Base-by-base conservation (phyloP, 305 asterid species). In the Fraxinus latifolia region DNA sequence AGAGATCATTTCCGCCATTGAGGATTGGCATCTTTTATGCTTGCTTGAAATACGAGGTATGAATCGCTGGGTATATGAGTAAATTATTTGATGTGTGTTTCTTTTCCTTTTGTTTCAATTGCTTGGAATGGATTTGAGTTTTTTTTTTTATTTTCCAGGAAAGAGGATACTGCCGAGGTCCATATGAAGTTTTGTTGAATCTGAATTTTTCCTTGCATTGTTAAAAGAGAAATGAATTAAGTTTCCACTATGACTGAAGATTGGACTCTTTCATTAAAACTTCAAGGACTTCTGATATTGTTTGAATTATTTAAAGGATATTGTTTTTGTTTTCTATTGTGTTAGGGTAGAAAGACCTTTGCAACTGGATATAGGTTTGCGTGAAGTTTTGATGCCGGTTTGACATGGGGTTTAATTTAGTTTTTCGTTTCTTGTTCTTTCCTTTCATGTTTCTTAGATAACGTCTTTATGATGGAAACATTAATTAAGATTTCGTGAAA, bases 61-160 rank as follows among this genome's bases (percentile, higher is more conserved):
- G 60, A 15, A 50, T 50, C 7, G 0, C 21, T 50, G 60, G 60
- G 60, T 50, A 14, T 47, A 14, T 50, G 60, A 15, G 60, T 82
- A 76, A 19, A 62, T 23, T 83, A 15, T 73, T 76, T 14, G 19
- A 21, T 21, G 9, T 31, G 4, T 34, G 2, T 7, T 78, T 47
- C 34, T 42, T 68, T 83, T 21, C 50, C 75, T 67, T 78, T 39
- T 83, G 74, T 75, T 67, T 74, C 31, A 60, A 17, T 62, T 37
- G 11, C 55, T 70, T 19, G n/a, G 21, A 33, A 77, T 34, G 42
- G 21, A 15, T 47, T 14, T 50, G 60, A 47, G 55, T 9, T 5
- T 60, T 9, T 29, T 29, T 25, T 29, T 29, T 29, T 29, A 29
- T 29, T 29, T 29, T 29, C 31, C 12, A 17, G n/a, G 17, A 60